phyloP scores from a whole-genome alignment of 2,329 filamentous ascomycete species.

The Trichothecium sympodiale region DNA sequence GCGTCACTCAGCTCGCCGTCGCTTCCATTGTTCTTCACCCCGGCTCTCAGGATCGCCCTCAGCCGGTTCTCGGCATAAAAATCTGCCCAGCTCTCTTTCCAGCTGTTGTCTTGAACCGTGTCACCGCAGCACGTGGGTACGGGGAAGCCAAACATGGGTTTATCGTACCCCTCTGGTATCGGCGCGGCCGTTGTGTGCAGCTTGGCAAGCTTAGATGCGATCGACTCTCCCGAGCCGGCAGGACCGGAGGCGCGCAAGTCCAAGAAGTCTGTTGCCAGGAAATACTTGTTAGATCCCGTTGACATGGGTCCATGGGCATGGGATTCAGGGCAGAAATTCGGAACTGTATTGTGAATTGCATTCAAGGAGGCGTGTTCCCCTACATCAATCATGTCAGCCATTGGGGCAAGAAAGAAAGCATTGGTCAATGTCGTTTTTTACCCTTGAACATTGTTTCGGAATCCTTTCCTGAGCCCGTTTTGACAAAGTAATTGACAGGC shows the following conservation, averaged over 20 bases:
- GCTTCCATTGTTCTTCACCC: constrained; percentile 48
- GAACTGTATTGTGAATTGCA: constrained; percentile 62
- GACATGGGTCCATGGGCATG: constrained; percentile 57
- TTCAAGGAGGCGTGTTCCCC: constrained; percentile 80
- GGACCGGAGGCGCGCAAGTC: constrained; percentile 41
- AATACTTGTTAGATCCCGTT: constrained; percentile 33
- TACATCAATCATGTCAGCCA: constrained; percentile 13
- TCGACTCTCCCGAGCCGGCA: constrained; percentile 37
- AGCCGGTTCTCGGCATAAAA: constrained; percentile 73
- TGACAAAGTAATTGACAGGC: constrained; percentile 56
- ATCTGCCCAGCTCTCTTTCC: constrained; percentile 59
- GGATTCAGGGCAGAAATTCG: constrained; percentile 64
- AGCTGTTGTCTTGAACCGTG: constrained; percentile 60
- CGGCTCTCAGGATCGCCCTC: constrained; percentile 48
- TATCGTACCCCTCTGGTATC: constrained; percentile 42
- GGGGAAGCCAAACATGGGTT: constrained; percentile 70
- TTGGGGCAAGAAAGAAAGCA: constrained; percentile 8
- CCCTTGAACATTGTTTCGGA: constrained; percentile 61
- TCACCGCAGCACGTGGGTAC: constrained; percentile 72
- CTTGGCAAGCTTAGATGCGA: constrained; percentile 67
- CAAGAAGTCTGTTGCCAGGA: constrained; percentile 70
- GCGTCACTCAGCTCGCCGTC: constrained; percentile 51
- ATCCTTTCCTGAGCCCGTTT: constrained; percentile 50
- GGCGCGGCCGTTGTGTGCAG: constrained; percentile 70
- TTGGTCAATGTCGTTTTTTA: constrained; percentile 14